phyloP scores from a whole-genome alignment of 805 yeast genomes.

The Metschnikowia corniflorae region DNA sequence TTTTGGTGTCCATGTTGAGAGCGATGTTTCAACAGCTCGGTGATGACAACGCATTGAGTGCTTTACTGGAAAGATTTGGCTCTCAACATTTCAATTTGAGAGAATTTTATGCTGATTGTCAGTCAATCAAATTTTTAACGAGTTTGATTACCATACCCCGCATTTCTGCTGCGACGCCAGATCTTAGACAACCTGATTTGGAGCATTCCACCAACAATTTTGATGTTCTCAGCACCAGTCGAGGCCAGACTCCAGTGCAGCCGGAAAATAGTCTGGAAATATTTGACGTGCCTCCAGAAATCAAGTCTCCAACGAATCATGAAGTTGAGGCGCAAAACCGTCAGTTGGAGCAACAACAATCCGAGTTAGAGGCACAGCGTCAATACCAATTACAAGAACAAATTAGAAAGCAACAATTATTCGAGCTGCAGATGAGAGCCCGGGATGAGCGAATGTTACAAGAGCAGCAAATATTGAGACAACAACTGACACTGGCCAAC shows the following conservation, averaged over 20 bases:
- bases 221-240: too few relatives aligned
- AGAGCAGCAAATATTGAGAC: constrained; percentile 64
- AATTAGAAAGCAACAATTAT: constrained; percentile 64
- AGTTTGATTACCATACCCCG: constrained; percentile 79
- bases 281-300: constrained; percentile 40
- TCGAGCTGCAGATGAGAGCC: constrained; percentile 70
- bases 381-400: constrained; percentile 66
- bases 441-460: constrained; percentile 65
- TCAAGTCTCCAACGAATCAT: constrained; percentile 41
- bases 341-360: constrained; percentile 55
- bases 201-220: too few relatives aligned
- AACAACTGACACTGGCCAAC: constrained; percentile 68
- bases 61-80: constrained; percentile 66
- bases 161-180: constrained; percentile 57
- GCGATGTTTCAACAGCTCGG: constrained; percentile 76
- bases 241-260: neutral
- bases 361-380: constrained; percentile 61
- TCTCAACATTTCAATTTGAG: constrained; percentile 68
- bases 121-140: constrained; percentile 75
- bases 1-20: constrained; percentile 83
- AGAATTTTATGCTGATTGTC: constrained; percentile 88
- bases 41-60: constrained; percentile 71
- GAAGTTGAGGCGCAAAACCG: constrained; percentile 59
- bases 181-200: constrained; percentile 41
- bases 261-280: constrained; percentile 38